These are phyloP conservation scores for Hymenoscyphus occultus DNA, from an alignment of 2,329 filamentous ascomycete genomes.

Conservation along the genomic window DNA sequence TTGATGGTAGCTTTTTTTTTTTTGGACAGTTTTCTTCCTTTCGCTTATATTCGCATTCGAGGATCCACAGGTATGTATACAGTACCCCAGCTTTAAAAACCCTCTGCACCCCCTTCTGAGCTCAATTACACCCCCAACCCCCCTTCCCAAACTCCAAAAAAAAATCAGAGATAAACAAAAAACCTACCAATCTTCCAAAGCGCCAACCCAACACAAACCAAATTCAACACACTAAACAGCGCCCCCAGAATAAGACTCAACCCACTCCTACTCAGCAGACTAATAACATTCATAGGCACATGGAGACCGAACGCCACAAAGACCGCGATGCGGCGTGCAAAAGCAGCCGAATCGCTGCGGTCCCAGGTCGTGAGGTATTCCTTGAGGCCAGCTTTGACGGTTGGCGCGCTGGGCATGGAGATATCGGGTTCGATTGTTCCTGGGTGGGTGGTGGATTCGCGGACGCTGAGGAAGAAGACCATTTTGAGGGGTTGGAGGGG, in stretches of 20 bases:
- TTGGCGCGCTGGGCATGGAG: neutral
- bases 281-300: constrained; percentile 9
- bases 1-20: neutral
- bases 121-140: constrained; percentile 24
- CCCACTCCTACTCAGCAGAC: neutral
- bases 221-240: constrained; percentile 12
- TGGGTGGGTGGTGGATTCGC: neutral
- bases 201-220: constrained; percentile 11
- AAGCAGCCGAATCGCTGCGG: neutral
- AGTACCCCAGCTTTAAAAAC: neutral
- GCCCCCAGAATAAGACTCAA: neutral
- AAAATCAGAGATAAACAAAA: neutral
- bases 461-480: neutral
- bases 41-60: neutral
- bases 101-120: neutral
- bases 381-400: neutral
- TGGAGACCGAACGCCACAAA: constrained; percentile 2
- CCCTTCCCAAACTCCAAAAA: neutral
- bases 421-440: constrained; percentile 7
- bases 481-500: neutral
- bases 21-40: neutral
- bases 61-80: neutral
- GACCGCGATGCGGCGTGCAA: neutral
- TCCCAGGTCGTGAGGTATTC: constrained; percentile 7
- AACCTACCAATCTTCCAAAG: constrained; percentile 12